phyloP scores from a whole-genome alignment of 176 grass and related monocot species.

The Tillandsia fasciculata region DNA sequence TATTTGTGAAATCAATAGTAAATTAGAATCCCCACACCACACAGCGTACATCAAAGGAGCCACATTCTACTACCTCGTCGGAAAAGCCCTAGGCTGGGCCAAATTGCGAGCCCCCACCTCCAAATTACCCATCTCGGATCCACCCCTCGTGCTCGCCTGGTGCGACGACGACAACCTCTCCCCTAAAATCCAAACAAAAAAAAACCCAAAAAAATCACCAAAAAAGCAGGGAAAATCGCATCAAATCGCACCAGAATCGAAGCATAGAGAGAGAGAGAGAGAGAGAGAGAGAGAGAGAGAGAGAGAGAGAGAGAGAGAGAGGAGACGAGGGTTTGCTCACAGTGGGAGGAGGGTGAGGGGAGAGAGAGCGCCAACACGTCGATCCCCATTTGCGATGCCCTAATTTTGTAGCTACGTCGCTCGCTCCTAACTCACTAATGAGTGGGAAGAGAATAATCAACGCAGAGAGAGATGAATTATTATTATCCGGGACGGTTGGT shows the following conservation, averaged over 20 bases:
- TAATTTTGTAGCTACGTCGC: background rate
- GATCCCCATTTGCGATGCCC: constrained; percentile 24
- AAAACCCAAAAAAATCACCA: background rate
- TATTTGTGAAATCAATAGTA: no score
- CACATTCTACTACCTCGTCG: constrained; percentile 18
- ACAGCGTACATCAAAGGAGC: background rate
- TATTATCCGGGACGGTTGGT: no score
- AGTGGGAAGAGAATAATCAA: no score
- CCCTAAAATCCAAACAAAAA: constrained; percentile 17
- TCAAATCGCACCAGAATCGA: background rate
- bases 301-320: background rate
- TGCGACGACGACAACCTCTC: constrained; percentile 58
- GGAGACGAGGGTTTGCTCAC: constrained; percentile 3
- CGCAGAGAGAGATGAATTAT: no score
- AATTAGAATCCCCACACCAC: background rate
- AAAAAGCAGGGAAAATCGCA: background rate
- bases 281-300: no score
- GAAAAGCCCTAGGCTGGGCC: constrained; percentile 23
- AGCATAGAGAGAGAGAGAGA: background rate
- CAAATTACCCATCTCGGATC: constrained; percentile 42
- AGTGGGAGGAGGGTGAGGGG: constrained; percentile 38
- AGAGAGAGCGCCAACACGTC: constrained; percentile 41
- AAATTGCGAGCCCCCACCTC: constrained; percentile 52
- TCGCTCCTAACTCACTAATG: no score
- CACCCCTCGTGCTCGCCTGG: constrained; percentile 73